Conservation (phyloP, 202 grass and related monocot genomes). For the Musa balbisiana region DNA sequence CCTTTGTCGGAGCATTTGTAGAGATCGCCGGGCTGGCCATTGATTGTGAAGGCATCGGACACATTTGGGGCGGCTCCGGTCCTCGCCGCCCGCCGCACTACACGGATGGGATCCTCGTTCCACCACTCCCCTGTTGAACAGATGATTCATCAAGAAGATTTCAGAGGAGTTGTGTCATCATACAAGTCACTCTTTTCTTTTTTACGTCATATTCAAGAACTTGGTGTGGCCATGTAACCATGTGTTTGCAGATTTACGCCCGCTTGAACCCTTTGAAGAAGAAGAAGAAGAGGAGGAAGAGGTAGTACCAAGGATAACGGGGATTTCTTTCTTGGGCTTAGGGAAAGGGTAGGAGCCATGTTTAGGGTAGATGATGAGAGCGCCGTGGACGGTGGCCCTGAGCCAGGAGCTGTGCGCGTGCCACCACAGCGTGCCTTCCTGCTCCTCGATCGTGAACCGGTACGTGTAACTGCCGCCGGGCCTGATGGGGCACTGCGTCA, state of each 20-base stretch:
- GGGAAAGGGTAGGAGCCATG: conserved; percentile 32
- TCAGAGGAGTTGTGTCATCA: no score
- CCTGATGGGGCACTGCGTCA: conserved; percentile 43
- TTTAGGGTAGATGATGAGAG: conserved; percentile 38
- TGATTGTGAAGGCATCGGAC: conserved; percentile 36
- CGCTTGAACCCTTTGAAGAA: no score
- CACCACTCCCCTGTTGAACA: conserved; percentile 31
- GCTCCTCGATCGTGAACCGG: conserved; percentile 34
- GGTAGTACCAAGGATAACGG: conserved; percentile 30
- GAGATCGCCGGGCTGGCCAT: conserved; percentile 41
- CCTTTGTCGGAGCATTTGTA: conserved; percentile 31
- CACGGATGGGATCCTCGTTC: conserved; percentile 29
- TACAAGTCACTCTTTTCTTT: no score
- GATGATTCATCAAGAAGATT: no score
- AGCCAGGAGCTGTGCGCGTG: conserved; percentile 48
- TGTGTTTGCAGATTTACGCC: no score
- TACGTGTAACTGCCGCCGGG: conserved; percentile 41
- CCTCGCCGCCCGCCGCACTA: conserved; percentile 17
- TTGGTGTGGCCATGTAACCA: no score
- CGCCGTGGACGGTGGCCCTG: conserved; percentile 35
- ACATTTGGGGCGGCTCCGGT: conserved; percentile 28
- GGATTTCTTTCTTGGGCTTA: conserved; percentile 24
- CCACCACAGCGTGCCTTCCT: conserved; percentile 48
- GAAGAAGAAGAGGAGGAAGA: no score
- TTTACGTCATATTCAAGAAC: no score